These are phyloP conservation scores for Neofusicoccum sp. DNA, from an alignment of 2,329 filamentous ascomycete species.

Conservation along the genomic window DNA sequence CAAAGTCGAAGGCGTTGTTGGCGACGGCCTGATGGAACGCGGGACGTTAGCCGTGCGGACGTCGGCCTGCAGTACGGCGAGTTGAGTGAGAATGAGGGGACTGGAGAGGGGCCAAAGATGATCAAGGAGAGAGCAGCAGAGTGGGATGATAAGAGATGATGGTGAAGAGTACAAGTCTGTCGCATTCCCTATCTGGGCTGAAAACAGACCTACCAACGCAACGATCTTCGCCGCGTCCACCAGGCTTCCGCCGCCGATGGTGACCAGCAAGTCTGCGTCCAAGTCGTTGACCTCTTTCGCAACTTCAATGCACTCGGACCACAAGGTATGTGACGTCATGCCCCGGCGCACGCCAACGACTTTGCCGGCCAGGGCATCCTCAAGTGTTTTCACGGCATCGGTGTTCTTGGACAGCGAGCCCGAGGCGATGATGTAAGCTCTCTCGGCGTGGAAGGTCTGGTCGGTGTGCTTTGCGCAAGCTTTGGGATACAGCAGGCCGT, in stretches of 20 bases:
- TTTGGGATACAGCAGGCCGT: conserved; percentile 47
- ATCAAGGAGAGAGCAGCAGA: not conserved
- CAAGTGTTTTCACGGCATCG: conserved; percentile 43
- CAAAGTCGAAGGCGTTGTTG: conserved; percentile 13
- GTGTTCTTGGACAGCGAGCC: conserved; percentile 50
- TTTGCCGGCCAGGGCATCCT: conserved; percentile 40
- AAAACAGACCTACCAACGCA: conserved; percentile 37
- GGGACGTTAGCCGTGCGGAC: not conserved
- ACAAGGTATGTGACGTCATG: conserved; percentile 55
- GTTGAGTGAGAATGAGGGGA: no score
- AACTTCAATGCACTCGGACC: conserved; percentile 52
- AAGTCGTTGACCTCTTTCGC: conserved; percentile 39
- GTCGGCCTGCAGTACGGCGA: no score
- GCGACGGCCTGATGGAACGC: not conserved
- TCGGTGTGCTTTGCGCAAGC: conserved; percentile 47
- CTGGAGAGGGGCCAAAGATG: not conserved
- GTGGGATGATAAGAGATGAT: not conserved
- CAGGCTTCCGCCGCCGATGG: conserved; percentile 55
- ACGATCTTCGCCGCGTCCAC: conserved; percentile 57
- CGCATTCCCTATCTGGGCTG: not conserved
- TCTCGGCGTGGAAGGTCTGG: conserved; percentile 44
- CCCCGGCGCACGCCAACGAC: conserved; percentile 50
- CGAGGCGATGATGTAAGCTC: conserved; percentile 54
- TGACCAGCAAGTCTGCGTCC: conserved; percentile 52
- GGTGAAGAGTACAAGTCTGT: not conserved